A percentile compares a stretch with the other conserved stretches of the same genome.
phyloP scores from a whole-genome alignment of 2,329 filamentous ascomycete species.

The Bimuria novae-zelandiae region DNA sequence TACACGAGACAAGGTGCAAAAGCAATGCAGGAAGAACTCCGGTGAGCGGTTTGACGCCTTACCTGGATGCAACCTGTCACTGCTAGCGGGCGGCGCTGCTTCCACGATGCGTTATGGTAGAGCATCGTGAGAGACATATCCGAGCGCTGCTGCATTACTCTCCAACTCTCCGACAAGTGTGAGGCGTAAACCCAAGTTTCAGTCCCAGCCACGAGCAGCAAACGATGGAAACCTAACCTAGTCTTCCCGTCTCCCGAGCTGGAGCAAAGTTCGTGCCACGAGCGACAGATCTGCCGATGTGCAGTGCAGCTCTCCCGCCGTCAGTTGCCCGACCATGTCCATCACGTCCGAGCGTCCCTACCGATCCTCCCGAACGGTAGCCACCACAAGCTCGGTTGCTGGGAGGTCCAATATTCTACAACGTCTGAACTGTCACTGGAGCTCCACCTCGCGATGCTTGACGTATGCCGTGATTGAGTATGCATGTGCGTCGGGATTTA shows the following conservation, averaged over 20 bases:
- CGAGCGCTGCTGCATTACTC: neutral
- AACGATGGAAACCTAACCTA: constrained; percentile 4
- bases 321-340: neutral
- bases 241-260: constrained; percentile 3
- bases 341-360: constrained; percentile 3
- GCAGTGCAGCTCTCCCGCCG: constrained; percentile 14
- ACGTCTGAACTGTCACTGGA: neutral
- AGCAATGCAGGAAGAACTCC: constrained; percentile 2
- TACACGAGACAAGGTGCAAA: neutral
- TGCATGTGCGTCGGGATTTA: neutral
- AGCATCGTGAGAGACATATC: neutral
- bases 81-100: neutral
- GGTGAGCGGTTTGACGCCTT: neutral
- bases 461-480: neutral
- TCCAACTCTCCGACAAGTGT: neutral
- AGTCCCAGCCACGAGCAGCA: neutral
- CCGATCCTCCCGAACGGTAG: neutral
- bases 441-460: neutral
- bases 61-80: neutral
- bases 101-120: neutral
- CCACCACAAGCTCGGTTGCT: constrained; percentile 1
- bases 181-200: neutral
- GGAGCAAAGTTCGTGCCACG: neutral
- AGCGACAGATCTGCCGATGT: constrained; percentile 8
- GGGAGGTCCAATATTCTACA: neutral